A percentile compares a stretch with the other conserved stretches of the same genome.
phyloP scores from a whole-genome alignment of 345 rosid species.

The Eutrema heterophyllum region DNA sequence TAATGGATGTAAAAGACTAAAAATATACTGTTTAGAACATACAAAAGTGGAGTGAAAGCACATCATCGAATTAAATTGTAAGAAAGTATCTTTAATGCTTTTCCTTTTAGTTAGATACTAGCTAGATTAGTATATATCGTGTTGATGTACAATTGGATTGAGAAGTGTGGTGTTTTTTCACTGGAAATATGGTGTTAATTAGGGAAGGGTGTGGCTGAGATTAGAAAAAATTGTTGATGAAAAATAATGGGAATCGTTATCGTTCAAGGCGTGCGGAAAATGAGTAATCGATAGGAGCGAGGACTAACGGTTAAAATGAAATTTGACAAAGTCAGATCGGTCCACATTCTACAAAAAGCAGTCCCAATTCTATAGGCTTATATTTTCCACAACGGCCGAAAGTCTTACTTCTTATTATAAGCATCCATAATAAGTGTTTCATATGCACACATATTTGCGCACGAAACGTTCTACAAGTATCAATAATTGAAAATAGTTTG shows the following conservation, averaged over 20 bases:
- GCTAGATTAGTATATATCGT: not conserved
- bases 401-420: slow-evolving; percentile 11
- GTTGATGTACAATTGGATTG: not conserved
- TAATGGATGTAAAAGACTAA: too few species aligned
- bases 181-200: not conserved
- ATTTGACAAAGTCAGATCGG: slow-evolving; percentile 26
- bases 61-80: too few species aligned
- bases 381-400: slow-evolving; percentile 3
- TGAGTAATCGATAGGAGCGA: slow-evolving; percentile 5
- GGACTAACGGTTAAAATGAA: slow-evolving; percentile 7
- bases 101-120: too few species aligned
- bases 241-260: slow-evolving; percentile 13
- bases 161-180: not conserved
- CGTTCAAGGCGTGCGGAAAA: slow-evolving; percentile 27
- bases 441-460: not conserved
- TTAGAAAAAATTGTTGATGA: slow-evolving; percentile 1
- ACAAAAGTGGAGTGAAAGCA: too few species aligned
- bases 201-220: not conserved
- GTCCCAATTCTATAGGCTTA: slow-evolving; percentile 28
- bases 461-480: not conserved
- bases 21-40: too few species aligned
- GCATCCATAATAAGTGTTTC: not conserved
- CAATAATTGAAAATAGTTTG: not conserved
- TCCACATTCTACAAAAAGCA: slow-evolving; percentile 28
- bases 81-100: too few species aligned